Base-by-base conservation (phyloP, 225 moss, liverwort and hornwort genomes). In the Pleurozium schreberi region DNA sequence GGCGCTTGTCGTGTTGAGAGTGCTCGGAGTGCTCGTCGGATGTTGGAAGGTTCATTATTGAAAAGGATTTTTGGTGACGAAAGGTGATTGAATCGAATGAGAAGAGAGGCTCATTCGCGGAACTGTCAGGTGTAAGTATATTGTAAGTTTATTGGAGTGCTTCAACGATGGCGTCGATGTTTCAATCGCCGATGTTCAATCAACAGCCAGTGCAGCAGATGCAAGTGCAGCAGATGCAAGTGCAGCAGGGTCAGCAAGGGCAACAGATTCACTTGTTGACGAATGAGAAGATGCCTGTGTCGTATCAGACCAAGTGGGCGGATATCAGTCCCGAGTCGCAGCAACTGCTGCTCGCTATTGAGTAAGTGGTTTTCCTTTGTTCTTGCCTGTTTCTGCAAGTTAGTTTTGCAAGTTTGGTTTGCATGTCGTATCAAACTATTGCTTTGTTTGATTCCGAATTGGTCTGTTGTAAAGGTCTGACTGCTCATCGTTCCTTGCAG, bases 271-370 rank as follows among this genome's bases (percentile, higher is more conserved):
- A 96, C 85, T 86, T 96, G 71, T 87, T 96, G 57, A 95, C 94
- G 27, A 94, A 88, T 25, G 97, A 97, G 57, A 95, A 93, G 76
- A 92, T 92, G 90, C 96, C 96, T 11, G 96, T 97, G 69, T 96
- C 96, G 40, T 97, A 98, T 80, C 98, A 97, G 89, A 96, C 97
- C 22, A 97, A 97, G 88, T 98, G 97, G 97, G 88, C 92, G 26
- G 98, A 97, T 84, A 93, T 97, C 50, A 95, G 96, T 88, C 96
- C 97, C 45, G 99, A 96, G 85, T 95, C 99, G 61, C 97, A 99
- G 87, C 94, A 94, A 83, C 92, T 97, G 71, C 92, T 99, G 26
- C 97, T 97, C 61, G 91, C 93, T 42, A 94, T 99, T 68, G 99
- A 97, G 99, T 98, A 90, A 95, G 97, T 93, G 47, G 31, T 82